These are phyloP conservation scores for Paramecium tetraurelia DNA, from an alignment of 73 alveolate species.

Conservation along the genomic window DNA sequence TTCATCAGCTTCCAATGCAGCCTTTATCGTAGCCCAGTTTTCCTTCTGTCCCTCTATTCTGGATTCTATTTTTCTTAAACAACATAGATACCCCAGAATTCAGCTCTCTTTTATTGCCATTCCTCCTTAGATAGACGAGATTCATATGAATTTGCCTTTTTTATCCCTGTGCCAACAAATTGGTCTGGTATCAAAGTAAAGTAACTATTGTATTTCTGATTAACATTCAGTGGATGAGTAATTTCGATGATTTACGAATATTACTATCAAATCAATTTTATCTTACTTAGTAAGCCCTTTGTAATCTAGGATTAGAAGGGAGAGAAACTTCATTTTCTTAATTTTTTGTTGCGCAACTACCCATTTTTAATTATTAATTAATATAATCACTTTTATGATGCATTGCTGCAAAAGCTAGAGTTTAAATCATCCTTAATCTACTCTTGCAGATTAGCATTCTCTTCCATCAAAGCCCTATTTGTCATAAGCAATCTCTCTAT, in stretches of 20 bases:
- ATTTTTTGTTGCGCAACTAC: constrained; percentile 50
- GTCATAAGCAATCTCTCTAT: background rate
- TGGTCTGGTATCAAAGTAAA: constrained; percentile 15
- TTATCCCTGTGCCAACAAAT: constrained; percentile 29
- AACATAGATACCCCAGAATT: constrained; percentile 22
- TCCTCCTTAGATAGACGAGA: constrained; percentile 32
- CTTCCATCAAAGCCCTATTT: background rate
- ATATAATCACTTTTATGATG: background rate
- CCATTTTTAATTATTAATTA: constrained; percentile 11
- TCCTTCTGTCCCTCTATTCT: constrained; percentile 37
- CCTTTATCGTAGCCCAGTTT: constrained; percentile 13
- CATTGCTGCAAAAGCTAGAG: background rate
- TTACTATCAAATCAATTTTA: background rate
- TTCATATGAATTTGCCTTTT: background rate
- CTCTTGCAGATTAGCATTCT: background rate
- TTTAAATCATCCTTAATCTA: background rate
- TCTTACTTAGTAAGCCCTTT: background rate
- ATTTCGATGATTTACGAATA: background rate
- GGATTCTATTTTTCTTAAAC: background rate
- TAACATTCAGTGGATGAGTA: constrained; percentile 36
- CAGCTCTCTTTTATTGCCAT: constrained; percentile 7
- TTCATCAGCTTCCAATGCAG: constrained; percentile 44
- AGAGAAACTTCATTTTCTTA: constrained; percentile 33
- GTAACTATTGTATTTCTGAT: constrained; percentile 37
- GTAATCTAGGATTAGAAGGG: constrained; percentile 12